Evolutionary conservation across 208 protist species (phyloP), one percentile per base, ranked within the genome.

Genomic region (Trypanosomatidae sp.): DNA sequence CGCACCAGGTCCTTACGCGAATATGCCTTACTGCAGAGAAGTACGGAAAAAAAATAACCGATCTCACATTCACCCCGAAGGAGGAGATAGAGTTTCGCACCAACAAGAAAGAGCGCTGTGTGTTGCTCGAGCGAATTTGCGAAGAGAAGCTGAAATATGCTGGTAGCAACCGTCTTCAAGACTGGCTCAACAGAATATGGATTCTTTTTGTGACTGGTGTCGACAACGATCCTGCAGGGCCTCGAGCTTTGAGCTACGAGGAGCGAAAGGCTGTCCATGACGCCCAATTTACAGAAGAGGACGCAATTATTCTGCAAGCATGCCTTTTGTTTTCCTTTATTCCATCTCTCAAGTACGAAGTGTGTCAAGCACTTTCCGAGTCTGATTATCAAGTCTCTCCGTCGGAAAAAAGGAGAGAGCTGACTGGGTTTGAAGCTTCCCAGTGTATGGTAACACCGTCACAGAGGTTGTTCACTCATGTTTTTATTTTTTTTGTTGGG

Each of bases 101-200:
- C 22, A 69, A 73, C 0, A 84, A 83, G 33, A 93, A 90, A 69
- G 79, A 84, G 60, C 86, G 87, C 7, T 49, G 76, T 25, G 71
- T 81, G 13, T 49, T 95, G 3, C 55, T 92, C 15, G 69, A 80
- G 30, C 73, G 83, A 46, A 75, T 92, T 52, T 85, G 83, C 53
- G 43, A 64, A 49, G 49, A 68, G 19, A 46, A 62, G 3, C 77
- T 95, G 28, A 15, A 66, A 2, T 77, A 75, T n/a, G 56, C 80
- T 12, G 80, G 73, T 28, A 76, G 62, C n/a, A 83, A 73, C 65
- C 66, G 30, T 22, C 59, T 93, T 44, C 82, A 82, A 41, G 84
- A 93, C 67, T 86, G 74, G 56, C 50, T 95, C 9, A 86, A 91
- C 39, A 79, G 81, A 28, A 39, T 91, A 12, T 95, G 91, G 89